Conservation (phyloP, 2,329 filamentous ascomycete genomes). For the Lasiodiplodia hormozganensis region DNA sequence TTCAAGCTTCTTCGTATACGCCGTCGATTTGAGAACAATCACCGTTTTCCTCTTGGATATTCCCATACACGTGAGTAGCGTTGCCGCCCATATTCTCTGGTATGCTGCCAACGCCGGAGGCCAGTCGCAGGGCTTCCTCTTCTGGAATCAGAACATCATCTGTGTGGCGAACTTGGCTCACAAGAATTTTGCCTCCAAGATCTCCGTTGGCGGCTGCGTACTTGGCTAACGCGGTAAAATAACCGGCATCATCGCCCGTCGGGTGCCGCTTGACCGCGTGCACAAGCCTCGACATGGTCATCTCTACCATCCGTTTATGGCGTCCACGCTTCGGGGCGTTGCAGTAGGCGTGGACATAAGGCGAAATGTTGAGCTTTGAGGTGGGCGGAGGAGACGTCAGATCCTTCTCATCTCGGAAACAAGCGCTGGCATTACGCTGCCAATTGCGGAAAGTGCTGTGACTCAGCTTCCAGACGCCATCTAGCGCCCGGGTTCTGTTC, state of each 20-base stretch:
- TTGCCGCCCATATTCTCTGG: background rate
- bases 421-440: background rate
- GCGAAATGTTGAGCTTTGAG: background rate
- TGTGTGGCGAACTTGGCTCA: background rate
- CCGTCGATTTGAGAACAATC: background rate
- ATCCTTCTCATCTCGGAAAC: background rate
- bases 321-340: no score
- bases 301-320: background rate
- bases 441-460: background rate
- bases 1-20: background rate
- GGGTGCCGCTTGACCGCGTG: background rate
- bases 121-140: background rate
- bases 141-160: background rate
- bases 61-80: background rate
- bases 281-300: slow-evolving; percentile 9
- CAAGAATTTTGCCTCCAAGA: background rate
- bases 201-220: background rate
- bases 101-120: background rate
- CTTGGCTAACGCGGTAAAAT: background rate
- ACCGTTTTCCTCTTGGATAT: background rate
- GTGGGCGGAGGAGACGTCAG: background rate
- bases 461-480: background rate
- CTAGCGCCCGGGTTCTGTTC: background rate
- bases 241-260: background rate
- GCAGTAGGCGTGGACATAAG: slow-evolving; percentile 2